Conservation (phyloP, 2,329 filamentous ascomycete species). For the Aureobasidium sp. region DNA sequence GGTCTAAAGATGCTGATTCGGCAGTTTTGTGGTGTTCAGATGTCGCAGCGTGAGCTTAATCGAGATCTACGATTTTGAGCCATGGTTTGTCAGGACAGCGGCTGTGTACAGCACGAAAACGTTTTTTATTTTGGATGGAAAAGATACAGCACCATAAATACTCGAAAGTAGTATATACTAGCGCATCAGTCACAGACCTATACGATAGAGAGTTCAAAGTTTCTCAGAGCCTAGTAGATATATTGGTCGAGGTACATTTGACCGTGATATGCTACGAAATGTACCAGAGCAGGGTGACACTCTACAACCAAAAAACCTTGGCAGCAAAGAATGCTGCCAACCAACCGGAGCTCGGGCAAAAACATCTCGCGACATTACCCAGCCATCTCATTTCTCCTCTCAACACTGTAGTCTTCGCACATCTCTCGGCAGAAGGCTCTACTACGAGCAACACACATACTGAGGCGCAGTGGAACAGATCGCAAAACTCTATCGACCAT, state of each 20-base stretch:
- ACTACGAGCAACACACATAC: not conserved
- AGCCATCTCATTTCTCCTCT: not conserved
- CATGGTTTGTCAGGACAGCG: not conserved
- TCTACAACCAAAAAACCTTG: not conserved
- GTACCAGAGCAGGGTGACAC: not conserved
- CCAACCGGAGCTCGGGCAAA: not conserved
- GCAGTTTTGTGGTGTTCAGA: no score
- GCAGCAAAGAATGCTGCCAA: not conserved
- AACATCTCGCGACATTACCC: not conserved
- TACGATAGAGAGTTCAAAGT: not conserved
- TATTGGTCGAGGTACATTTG: not conserved
- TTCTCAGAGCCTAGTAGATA: no score
- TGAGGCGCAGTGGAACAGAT: not conserved
- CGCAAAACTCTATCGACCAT: not conserved
- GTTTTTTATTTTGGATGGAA: no score
- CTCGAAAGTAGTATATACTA: not conserved
- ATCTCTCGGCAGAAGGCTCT: not conserved
- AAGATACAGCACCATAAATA: no score
- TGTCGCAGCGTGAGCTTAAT: no score
- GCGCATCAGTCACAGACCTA: not conserved
- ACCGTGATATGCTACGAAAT: not conserved
- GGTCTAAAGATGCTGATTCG: rapidly evolving
- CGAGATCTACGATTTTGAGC: not conserved
- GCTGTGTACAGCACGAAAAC: no score
- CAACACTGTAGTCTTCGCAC: not conserved